Base-by-base conservation (phyloP, 208 protist genomes). In the Chromosphaera perkinsii region DNA sequence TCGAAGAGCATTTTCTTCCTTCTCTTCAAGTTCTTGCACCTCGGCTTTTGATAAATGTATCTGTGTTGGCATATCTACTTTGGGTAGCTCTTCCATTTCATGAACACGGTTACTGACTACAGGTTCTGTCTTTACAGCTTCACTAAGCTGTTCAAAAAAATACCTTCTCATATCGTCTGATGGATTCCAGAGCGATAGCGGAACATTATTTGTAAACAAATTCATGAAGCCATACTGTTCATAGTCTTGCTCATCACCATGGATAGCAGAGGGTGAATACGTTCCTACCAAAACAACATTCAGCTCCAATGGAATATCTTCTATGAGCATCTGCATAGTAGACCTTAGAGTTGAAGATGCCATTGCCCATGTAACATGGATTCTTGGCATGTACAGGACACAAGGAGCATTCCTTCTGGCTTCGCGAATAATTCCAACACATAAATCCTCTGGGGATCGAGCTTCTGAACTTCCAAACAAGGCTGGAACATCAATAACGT, bases 341-440 rank as follows among this genome's bases (percentile, higher is more conserved):
- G n/a, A 24, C 49, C 22, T 27, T 0, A 24, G 20, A 54, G 9
- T 14, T 24, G 12, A 31, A 14, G 10, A 14, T 54, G 17, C 20
- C 20, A 9, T 14, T 24, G 27, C 27, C 27, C 10, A 54, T 24
- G 24, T 24, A 54, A 29, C n/a, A 14, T 24, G 20, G 22, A n/a
- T 45, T n/a, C 14, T 47, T n/a, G 14, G n/a, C 42, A 47, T 47
- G n/a, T 47, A 47, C 42, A 47, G 14, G n/a, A 47, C 42, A 47
- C 42, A 47, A n/a, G 17, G 17, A 47, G n/a, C 14, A 47, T 47
- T n/a, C 0, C 14, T 47, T 47, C 42, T 14, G 0, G n/a, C 17
- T n/a, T n/a, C 14, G 10, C 49, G 49, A 14, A 54, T 0, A 54
- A 54, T 12, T 27, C 20, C 27, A 54, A 14, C 49, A 31, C 49